Evolutionary conservation across 129 eudicot species (phyloP).

Genomic region (Calendula officinalis): DNA sequence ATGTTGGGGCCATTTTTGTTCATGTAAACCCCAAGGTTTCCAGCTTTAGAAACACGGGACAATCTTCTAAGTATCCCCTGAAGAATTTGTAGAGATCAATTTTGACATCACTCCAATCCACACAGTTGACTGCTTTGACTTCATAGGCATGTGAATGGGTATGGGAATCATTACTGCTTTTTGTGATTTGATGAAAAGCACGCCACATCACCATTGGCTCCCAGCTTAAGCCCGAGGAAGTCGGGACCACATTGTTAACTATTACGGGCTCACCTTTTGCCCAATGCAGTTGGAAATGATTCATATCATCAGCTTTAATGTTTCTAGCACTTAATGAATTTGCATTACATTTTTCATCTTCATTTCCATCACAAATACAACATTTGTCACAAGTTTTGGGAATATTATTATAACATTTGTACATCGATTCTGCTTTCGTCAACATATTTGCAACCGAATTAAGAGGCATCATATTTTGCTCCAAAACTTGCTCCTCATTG

Average conservation of each 20-base stretch:
- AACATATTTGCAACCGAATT: not conserved
- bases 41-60: conserved; percentile 6
- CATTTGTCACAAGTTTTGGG: not conserved
- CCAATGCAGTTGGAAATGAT: conserved; percentile 11
- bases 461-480: not conserved
- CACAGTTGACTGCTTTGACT: conserved; percentile 10
- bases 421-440: not conserved
- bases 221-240: not conserved
- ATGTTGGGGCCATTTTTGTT: conserved; percentile 10
- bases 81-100: not conserved
- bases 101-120: conserved; percentile 2
- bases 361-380: not conserved
- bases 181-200: not conserved
- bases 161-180: not conserved
- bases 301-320: not conserved
- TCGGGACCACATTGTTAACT: conserved; percentile 1
- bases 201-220: conserved; percentile 3
- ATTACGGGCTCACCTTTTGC: conserved; percentile 6
- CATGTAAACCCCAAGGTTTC: conserved; percentile 7
- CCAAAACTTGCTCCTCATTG: not conserved
- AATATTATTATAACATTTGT: not conserved
- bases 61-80: conserved; percentile 16
- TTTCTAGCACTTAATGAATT: not conserved
- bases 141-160: conserved; percentile 1
- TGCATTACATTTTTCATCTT: not conserved